phyloP scores from a whole-genome alignment of 805 yeast genomes.

The Yarrowia keelungensis region DNA sequence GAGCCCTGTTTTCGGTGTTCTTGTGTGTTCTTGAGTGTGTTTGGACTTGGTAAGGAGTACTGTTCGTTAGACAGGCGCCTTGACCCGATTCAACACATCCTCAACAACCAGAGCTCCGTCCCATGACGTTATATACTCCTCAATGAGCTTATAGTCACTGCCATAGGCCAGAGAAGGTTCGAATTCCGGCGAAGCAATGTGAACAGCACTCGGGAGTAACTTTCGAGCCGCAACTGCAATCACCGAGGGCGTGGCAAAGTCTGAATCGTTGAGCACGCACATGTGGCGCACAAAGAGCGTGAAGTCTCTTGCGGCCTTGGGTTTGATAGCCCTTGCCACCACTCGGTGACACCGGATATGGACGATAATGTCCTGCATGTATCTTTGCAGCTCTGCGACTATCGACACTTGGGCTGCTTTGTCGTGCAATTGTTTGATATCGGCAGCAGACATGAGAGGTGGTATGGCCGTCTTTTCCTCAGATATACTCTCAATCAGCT shows the following conservation, averaged over 20 bases:
- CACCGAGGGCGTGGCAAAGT: constrained; percentile 61
- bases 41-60: no score
- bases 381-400: constrained; percentile 59
- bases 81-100: constrained; percentile 58
- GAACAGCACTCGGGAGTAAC: constrained; percentile 58
- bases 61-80: constrained; percentile 56
- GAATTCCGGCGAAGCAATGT: constrained; percentile 52
- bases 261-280: constrained; percentile 53
- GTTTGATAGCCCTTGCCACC: constrained; percentile 61
- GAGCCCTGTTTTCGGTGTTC: no score
- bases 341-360: constrained; percentile 63
- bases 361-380: constrained; percentile 63
- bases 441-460: constrained; percentile 12
- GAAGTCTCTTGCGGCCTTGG: constrained; percentile 55
- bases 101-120: constrained; percentile 59
- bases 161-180: constrained; percentile 66
- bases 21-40: no score
- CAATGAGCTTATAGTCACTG: constrained; percentile 56
- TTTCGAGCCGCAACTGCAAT: constrained; percentile 60
- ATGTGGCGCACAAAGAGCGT: constrained; percentile 52
- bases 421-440: constrained; percentile 3
- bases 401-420: constrained; percentile 48
- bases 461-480: constrained; percentile 10
- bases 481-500: constrained; percentile 19
- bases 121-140: constrained; percentile 55